Evolutionary conservation across 2,329 filamentous ascomycete species (phyloP).

Genomic region (Trichoderma lentiforme): DNA sequence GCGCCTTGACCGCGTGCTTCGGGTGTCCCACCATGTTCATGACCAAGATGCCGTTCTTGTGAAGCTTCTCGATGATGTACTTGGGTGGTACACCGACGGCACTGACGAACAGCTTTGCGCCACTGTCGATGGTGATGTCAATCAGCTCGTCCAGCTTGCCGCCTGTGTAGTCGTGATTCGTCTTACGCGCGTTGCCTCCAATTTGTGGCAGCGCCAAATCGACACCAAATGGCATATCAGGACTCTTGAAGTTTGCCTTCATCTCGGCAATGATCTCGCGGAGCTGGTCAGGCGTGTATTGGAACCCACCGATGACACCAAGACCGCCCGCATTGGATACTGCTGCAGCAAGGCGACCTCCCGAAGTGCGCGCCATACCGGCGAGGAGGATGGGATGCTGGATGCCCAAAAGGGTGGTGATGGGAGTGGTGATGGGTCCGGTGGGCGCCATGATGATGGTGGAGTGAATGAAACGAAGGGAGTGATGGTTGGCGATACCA

Average conservation of each 20-base stretch:
- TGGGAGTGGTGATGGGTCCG: conserved; percentile 67
- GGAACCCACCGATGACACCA: conserved; percentile 69
- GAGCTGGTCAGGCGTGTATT: conserved; percentile 71
- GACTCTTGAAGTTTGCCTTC: conserved; percentile 66
- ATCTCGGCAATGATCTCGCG: conserved; percentile 81
- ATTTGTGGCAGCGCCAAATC: conserved; percentile 90
- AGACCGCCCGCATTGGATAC: conserved; percentile 87
- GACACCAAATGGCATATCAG: conserved; percentile 78
- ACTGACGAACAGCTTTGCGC: conserved; percentile 80
- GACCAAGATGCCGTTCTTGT: conserved; percentile 74
- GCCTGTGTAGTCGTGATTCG: conserved; percentile 93
- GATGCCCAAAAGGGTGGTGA: conserved; percentile 77
- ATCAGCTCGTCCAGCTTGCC: conserved; percentile 86
- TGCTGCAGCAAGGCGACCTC: conserved; percentile 74
- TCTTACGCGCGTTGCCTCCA: conserved; percentile 77
- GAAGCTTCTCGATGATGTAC: conserved; percentile 69
- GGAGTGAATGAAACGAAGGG: neutral
- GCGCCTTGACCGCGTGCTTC: conserved; percentile 83
- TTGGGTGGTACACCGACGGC: conserved; percentile 84
- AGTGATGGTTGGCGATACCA: neutral
- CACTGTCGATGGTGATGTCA: conserved; percentile 78
- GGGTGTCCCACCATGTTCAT: conserved; percentile 99
- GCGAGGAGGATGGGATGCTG: conserved; percentile 87
- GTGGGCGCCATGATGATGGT: conserved; percentile 37
- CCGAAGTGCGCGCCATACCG: conserved; percentile 86